Base-by-base conservation (phyloP, 2,329 filamentous ascomycete species). In the Knufia fluminis region DNA sequence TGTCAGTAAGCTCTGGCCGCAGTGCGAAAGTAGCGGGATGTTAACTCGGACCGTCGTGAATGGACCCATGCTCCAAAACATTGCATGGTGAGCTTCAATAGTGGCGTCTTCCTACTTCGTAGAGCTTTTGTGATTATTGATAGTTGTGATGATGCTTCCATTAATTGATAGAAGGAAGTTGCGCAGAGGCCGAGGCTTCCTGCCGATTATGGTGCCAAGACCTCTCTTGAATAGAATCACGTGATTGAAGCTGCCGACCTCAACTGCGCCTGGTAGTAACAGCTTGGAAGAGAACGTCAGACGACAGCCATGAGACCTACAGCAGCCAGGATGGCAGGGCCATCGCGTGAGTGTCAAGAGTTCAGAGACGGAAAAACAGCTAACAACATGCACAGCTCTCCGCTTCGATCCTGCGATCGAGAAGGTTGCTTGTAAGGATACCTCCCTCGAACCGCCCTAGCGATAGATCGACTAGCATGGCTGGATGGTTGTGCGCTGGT, bases 361-460 rank as follows among this genome's bases (percentile, higher is more conserved):
- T 12, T 8, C 16, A 14, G 20, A 43, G n/a, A 33, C n/a, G 8
- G 12, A 8, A 16, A 8, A 12, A n/a, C 23, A 38, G 31, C 50
- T 52, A 44, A 52, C 43, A 48, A 33, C 36, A 23, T 60, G 66
- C 64, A 55, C 55, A 67, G 66, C 68, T 53, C 61, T 66, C 60
- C 59, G 65, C 58, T 62, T 67, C 61, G 66, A 70, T 60, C 67
- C 70, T 60, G 69, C 67, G 50, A 60, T 70, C 52, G 68, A 71
- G 64, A 73, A 70, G 65, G 72, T 71, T 61, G 71, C 72, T 59
- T 69, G 75, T 77, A 70, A 58, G 61, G 14, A n/a, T 3, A 10
- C 22, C 24, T 36, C n/a, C 17, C 23, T 26, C 46, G 16, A 23
- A 9, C 14, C 14, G 23, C 12, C 33, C 17, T 9, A 14, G 23